Base-by-base conservation (phyloP, 768 basidiomycete genomes). In the Rhodotorula taiwanensis region DNA sequence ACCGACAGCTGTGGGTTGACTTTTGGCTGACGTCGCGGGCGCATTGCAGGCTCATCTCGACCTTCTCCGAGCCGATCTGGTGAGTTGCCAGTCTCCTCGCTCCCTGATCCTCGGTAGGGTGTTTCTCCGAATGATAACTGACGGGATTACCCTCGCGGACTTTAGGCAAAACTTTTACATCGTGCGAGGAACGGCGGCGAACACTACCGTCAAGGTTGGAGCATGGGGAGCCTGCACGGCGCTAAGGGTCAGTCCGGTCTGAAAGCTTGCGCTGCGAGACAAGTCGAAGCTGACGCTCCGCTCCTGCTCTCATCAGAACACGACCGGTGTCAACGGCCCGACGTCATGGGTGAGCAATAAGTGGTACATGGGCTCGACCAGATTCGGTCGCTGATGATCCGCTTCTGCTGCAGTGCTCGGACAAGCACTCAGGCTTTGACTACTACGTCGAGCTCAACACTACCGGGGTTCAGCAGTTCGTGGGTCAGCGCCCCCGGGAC, bases 111-210 rank as follows among this genome's bases (percentile, higher is more conserved):
- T 4, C 23, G 36, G n/a, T n/a, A n/a, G n/a, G n/a, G n/a, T n/a
- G n/a, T 11, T 45, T 45, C 44, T n/a, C 7, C 5, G 7, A n/a
- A n/a, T n/a, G n/a, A n/a, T n/a, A n/a, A n/a, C 31, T 48, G 33
- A 57, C 30, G 11, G 16, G 16, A 3, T 42, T 18, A 18, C 11
- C 15, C 23, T 25, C n/a, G 2, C n/a, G n/a, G n/a, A n/a, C n/a
- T n/a, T n/a, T 52, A 69, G 67, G 68, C 60, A 70, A 34, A 70
- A 70, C 55, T 70, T 70, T 51, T 70, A 66, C 58, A 52, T 57
- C 49, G 8, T 70, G 27, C 28, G 65, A 39, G 67, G 55, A 21
- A 62, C 62, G 33, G 54, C 60, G 11, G 23, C 39, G 36, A 69
- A 69, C 55, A 57, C 55, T 47, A 62, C 63, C 23, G 23, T 69